These are phyloP conservation scores for Colletotrichum ledebouriae DNA, from an alignment of 2,329 filamentous ascomycete species.

Conservation along the genomic window DNA sequence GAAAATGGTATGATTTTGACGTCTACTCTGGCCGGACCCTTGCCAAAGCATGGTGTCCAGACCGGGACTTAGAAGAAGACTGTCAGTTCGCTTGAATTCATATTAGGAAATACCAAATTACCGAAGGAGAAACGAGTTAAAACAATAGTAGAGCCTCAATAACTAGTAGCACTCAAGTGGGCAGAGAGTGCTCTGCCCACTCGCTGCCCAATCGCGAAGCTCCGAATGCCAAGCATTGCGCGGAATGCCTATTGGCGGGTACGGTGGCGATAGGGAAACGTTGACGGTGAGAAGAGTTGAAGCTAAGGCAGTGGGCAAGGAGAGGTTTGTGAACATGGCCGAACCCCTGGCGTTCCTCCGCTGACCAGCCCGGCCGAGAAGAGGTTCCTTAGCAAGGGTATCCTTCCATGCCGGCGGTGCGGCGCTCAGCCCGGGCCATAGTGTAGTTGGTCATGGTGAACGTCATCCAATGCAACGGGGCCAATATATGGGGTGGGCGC, in stretches of 20 bases:
- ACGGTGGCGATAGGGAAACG: constrained; percentile 18
- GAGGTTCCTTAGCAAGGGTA: constrained; percentile 30
- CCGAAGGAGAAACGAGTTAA: not conserved
- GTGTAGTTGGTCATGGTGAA: constrained; percentile 19
- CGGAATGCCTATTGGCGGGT: not conserved
- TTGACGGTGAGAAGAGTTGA: constrained; percentile 25
- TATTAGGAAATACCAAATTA: not conserved
- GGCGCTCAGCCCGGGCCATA: constrained; percentile 5
- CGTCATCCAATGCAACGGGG: constrained; percentile 32
- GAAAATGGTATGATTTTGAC: not conserved
- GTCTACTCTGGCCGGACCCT: constrained; percentile 4
- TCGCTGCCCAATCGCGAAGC: constrained; percentile 16
- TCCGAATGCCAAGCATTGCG: constrained; percentile 21
- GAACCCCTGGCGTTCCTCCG: constrained; percentile 27
- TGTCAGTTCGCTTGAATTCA: not conserved
- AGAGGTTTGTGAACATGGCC: constrained; percentile 2
- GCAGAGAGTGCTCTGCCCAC: not conserved
- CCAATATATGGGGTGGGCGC: constrained; percentile 20
- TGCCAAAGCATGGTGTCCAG: not conserved
- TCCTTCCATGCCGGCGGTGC: constrained; percentile 14
- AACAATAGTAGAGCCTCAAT: constrained; percentile 7
- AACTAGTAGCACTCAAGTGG: no score
- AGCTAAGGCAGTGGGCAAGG: constrained; percentile 9
- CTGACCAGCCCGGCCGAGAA: constrained; percentile 14
- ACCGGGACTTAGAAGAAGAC: not conserved